Percentiles rank a stretch among this genome's conserved stretches.
Conservation (phyloP, 202 grass and related monocot genomes). For the Schoenoplectus triqueter region DNA sequence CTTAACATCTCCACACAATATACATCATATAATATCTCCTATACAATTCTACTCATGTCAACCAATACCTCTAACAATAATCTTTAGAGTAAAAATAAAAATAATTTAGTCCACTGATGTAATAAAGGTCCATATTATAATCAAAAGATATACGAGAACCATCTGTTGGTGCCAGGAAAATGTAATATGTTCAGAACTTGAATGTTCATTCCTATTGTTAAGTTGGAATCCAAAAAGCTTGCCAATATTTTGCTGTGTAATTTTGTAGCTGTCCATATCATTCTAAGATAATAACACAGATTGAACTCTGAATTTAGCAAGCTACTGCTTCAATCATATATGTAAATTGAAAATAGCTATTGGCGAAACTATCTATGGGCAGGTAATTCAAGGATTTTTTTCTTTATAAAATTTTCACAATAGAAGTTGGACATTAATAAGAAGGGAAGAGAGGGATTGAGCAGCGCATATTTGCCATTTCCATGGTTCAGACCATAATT, state of each 20-base stretch:
- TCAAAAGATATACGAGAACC: constrained; percentile 1
- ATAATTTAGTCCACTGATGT: neutral
- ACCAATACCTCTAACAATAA: neutral
- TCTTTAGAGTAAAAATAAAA: neutral
- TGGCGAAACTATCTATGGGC: neutral
- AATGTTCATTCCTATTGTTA: neutral
- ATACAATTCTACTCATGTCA: too few relatives aligned
- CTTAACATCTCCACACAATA: too few relatives aligned
- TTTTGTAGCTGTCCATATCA: neutral
- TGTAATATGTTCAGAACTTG: neutral
- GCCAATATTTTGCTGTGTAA: neutral
- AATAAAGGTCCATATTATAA: neutral
- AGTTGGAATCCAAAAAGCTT: neutral
- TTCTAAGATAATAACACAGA: neutral
- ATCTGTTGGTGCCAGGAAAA: neutral
- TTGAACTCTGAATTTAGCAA: neutral
- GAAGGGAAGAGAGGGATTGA: too few relatives aligned
- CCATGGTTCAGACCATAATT: constrained; percentile 1
- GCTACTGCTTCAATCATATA: constrained; percentile 6
- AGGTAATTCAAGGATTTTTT: neutral
- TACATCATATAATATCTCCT: too few relatives aligned
- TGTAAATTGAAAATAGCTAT: neutral
- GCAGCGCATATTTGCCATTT: neutral
- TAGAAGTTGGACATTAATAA: neutral
- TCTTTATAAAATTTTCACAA: neutral